Evolutionary conservation across 345 rosid species (phyloP).

Genomic region (Rhodamnia argentea): DNA sequence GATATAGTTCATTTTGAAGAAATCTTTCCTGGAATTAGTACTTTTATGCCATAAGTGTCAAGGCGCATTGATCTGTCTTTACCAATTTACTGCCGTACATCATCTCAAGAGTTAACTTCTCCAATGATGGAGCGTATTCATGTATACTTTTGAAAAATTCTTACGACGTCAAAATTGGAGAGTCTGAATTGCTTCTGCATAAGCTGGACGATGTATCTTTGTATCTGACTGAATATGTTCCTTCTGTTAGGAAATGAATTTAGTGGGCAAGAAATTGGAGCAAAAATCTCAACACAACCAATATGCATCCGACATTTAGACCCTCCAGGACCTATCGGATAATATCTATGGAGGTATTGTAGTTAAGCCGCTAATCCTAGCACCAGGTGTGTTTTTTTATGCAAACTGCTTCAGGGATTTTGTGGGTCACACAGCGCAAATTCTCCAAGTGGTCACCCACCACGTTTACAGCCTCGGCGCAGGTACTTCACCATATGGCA

Average conservation of each 20-base stretch:
- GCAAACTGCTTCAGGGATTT: constrained; percentile 26
- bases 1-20: too few relatives aligned
- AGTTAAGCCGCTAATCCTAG: constrained; percentile 27
- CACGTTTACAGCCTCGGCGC: constrained; percentile 54
- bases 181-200: not conserved
- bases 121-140: not conserved
- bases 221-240: not conserved
- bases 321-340: constrained; percentile 13
- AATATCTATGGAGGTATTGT: constrained; percentile 12
- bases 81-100: not conserved
- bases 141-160: not conserved
- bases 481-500: constrained; percentile 18
- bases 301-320: constrained; percentile 19
- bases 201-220: not conserved
- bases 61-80: not conserved
- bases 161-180: not conserved
- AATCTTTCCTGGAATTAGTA: not conserved
- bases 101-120: not conserved
- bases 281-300: constrained; percentile 24
- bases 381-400: constrained; percentile 44
- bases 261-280: constrained; percentile 30
- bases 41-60: not conserved
- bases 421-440: constrained; percentile 10
- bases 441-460: constrained; percentile 35
- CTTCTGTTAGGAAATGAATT: constrained; percentile 34